Conservation (phyloP, 1,139 yeast genomes). For the Protomyces lactucae-debilis region DNA sequence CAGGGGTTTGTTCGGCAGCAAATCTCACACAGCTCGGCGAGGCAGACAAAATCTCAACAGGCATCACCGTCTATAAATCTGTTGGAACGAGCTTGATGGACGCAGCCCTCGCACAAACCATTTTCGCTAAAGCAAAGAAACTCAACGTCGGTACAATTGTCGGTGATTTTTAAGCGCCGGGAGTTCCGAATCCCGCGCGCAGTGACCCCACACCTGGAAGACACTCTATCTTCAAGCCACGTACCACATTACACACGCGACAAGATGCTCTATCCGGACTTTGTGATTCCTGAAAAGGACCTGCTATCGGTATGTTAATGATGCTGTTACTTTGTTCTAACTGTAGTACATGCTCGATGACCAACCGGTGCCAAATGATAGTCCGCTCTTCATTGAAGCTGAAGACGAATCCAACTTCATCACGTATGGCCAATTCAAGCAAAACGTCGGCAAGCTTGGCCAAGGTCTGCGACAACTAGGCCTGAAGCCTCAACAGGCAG, state of each 20-base stretch:
- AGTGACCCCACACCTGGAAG: too few relatives aligned
- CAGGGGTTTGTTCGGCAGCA: not conserved
- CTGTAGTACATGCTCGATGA: too few relatives aligned
- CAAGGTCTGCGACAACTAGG: conserved; percentile 32
- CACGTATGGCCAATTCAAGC: not conserved
- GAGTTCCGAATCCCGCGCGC: too few relatives aligned
- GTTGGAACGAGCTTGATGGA: not conserved
- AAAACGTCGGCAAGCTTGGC: not conserved
- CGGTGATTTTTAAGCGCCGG: not conserved
- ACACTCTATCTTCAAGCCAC: too few relatives aligned
- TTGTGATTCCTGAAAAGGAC: too few relatives aligned
- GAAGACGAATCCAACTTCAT: not conserved
- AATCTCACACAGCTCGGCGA: not conserved
- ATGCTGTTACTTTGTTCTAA: too few relatives aligned
- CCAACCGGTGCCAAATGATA: not conserved
- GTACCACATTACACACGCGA: too few relatives aligned
- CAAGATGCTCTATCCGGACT: too few relatives aligned
- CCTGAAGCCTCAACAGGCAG: conserved; percentile 37
- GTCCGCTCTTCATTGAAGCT: conserved; percentile 11
- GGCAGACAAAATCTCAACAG: not conserved
- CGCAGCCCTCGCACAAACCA: not conserved
- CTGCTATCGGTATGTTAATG: too few relatives aligned
- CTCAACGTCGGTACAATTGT: not conserved
- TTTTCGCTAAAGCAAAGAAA: not conserved
- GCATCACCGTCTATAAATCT: not conserved